Percentiles rank a stretch among this genome's conserved stretches.
These are phyloP conservation scores for Linderniella brevidens DNA, from an alignment of 257 asterid genomes.

Conservation along the genomic window DNA sequence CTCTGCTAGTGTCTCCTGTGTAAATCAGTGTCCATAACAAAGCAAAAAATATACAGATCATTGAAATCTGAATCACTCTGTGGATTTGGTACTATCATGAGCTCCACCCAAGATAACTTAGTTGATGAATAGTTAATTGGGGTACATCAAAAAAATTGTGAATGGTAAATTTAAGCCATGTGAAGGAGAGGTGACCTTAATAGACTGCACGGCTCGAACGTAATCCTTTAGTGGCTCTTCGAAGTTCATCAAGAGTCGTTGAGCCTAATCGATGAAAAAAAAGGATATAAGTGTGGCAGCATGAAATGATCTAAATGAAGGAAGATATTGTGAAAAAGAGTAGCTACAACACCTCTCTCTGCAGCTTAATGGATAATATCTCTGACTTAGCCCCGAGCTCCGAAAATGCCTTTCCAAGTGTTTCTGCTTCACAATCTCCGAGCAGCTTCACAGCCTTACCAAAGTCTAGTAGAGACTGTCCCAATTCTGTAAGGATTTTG, in stretches of 20 bases:
- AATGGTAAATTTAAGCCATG: background rate
- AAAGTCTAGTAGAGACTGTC: slow-evolving; percentile 77
- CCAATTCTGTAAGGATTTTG: slow-evolving; percentile 42
- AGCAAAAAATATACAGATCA: slow-evolving; percentile 5
- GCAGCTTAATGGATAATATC: slow-evolving; percentile 51
- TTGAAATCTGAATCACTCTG: background rate
- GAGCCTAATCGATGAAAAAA: slow-evolving; percentile 45
- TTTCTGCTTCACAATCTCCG: slow-evolving; percentile 61
- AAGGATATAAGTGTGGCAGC: slow-evolving; percentile 1
- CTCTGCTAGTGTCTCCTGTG: slow-evolving; percentile 78
- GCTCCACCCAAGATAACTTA: too few species aligned
- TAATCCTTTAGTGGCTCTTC: slow-evolving; percentile 96
- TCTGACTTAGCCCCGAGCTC: slow-evolving; percentile 87
- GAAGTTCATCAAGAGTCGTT: slow-evolving; percentile 81
- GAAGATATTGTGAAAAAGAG: background rate
- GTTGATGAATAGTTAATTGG: too few species aligned
- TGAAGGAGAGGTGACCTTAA: slow-evolving; percentile 43
- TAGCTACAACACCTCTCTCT: slow-evolving; percentile 57
- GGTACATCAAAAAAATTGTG: background rate
- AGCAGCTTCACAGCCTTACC: slow-evolving; percentile 92
- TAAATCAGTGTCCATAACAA: slow-evolving; percentile 10
- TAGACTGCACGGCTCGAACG: slow-evolving; percentile 93
- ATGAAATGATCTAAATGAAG: slow-evolving; percentile 8
- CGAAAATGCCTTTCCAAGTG: slow-evolving; percentile 85
- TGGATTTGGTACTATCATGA: background rate